Evolutionary conservation across 768 basidiomycete species (phyloP).

Genomic region (Porpolomopsis calyptriformis): DNA sequence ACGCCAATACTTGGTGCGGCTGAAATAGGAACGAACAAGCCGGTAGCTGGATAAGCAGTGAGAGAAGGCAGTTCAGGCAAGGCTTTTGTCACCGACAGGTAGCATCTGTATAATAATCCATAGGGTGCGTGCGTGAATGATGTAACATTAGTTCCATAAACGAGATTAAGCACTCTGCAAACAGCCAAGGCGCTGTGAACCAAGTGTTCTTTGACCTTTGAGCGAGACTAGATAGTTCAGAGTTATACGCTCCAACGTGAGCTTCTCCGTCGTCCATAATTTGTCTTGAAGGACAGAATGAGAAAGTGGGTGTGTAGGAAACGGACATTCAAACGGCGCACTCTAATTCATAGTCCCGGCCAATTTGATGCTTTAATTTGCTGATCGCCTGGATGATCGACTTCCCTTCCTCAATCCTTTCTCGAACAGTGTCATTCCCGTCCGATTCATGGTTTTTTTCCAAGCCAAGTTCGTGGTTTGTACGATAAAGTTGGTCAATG

Average conservation of each 20-base stretch:
- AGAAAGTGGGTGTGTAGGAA: neutral
- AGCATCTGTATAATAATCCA: constrained; percentile 41
- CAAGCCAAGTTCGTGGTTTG: constrained; percentile 53
- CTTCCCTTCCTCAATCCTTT: constrained; percentile 64
- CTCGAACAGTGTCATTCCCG: constrained; percentile 19
- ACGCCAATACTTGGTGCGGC: constrained; percentile 57
- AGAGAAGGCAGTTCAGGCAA: neutral
- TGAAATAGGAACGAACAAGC: constrained; percentile 63
- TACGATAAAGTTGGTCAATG: constrained; percentile 64
- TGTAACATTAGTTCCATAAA: neutral
- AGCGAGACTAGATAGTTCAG: constrained; percentile 46
- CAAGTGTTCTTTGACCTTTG: constrained; percentile 52
- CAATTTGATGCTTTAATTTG: constrained; percentile 84
- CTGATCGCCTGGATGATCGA: constrained; percentile 62
- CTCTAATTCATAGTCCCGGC: constrained; percentile 59
- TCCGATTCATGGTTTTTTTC: constrained; percentile 12
- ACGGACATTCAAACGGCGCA: constrained; percentile 24
- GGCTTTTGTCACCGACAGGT: constrained; percentile 39
- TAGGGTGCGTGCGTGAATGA: neutral
- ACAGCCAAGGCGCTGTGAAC: constrained; percentile 95
- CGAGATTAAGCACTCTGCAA: constrained; percentile 62
- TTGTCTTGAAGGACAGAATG: constrained; percentile 36
- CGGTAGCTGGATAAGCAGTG: constrained; percentile 53
- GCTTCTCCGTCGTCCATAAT: constrained; percentile 70
- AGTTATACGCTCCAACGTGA: constrained; percentile 66